Base-by-base conservation (phyloP, 352 stramenopile species). In the Pythium sukuiense region DNA sequence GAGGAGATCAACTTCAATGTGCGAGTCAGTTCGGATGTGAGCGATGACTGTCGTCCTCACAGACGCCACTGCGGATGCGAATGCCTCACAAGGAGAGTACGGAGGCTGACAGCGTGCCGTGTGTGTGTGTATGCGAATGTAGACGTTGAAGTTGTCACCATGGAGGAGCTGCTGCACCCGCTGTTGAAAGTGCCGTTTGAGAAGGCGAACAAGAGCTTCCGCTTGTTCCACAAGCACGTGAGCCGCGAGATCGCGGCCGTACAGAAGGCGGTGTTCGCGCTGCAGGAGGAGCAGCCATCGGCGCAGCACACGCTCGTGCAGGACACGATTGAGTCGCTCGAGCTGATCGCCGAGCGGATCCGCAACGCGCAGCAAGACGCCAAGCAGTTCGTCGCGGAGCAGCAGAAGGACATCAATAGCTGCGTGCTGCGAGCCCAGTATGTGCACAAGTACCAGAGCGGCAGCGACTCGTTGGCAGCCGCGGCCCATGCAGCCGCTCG, bases 191-290 rank as follows among this genome's bases (percentile, higher is more conserved):
- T 84, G 55, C 86, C 84, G 33, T 91, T 92, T 54, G 86, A 95
- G 66, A 73, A 81, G 49, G 80, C 75, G 39, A 93, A 87, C 75
- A 87, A 82, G 69, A 83, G 57, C 30, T 95, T 95, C 54, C 86
- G 86, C 0, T 69, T 93, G 39, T 90, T 91, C 41, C 81, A 95
- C 64, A 92, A 92, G 69, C 79, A 95, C 55, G 67, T 95, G 35
- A 87, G 79, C 30, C 78, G 80, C 43, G 84, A 95, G 67, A 45
- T 95, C 13, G 69, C 71, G 29, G 63, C 70, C 35, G 66, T 85
- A n/a, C 72, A 72, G 20, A 73, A 79, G 55, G 65, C 76, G 37
- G 80, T 92, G 33, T 57, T 85, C 16, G 73, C 73, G 20, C 54
- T 95, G 50, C 71, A 82, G 43, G 65, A 79, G 27, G 75, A 79